Base-by-base conservation (phyloP, 1,139 yeast genomes). In the Yamadazyma oceani region DNA sequence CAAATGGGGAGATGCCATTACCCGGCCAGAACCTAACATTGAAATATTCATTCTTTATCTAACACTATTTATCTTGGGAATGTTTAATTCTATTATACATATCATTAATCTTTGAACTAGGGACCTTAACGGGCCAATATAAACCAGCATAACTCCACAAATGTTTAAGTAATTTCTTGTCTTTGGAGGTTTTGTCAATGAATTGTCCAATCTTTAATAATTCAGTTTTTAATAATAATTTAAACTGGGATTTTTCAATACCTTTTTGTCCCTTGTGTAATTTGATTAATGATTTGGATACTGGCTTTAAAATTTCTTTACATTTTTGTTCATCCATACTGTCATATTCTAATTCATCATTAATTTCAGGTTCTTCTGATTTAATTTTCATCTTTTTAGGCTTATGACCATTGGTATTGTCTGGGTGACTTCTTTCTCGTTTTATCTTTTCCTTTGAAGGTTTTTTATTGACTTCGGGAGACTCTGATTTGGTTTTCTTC, bases 81-180 rank as follows among this genome's bases (percentile, higher is more conserved):
- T 41, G 38, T 42, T 71, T 75, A 44, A 81, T 64, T 61, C 86
- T 83, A 53, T 75, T 75, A 61, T 90, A 92, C 96, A 92, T 92
- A 36, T 81, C 85, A 60, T 78, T 78, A 50, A 92, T 81, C 63
- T 85, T 85, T 33, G 74, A 69, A 42, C 95, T 85, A 29, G 87
- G 81, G n/a, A 85, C 97, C 46, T 80, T 80, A 2, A 82, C 87
- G 1, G 98, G 98, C 98, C 98, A 92, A 59, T 85, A 92, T 43
- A 80, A 77, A 26, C 94, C 77, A 7, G 97, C 95, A 60, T 85
- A 87, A 17, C 87, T 78, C 98, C 99, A 92, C 42, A 92, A 66
- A 53, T 90, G 96, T 57, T 78, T 82, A 45, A 73, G 67, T 35
- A 70, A 49, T 50, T 69, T 75, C 23, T 60, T 66, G 35, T 62